Evolutionary conservation across 2,329 filamentous ascomycete genomes (phyloP), one percentile per base, ranked within the genome.

Genomic region (Trichoderma harzianum): DNA sequence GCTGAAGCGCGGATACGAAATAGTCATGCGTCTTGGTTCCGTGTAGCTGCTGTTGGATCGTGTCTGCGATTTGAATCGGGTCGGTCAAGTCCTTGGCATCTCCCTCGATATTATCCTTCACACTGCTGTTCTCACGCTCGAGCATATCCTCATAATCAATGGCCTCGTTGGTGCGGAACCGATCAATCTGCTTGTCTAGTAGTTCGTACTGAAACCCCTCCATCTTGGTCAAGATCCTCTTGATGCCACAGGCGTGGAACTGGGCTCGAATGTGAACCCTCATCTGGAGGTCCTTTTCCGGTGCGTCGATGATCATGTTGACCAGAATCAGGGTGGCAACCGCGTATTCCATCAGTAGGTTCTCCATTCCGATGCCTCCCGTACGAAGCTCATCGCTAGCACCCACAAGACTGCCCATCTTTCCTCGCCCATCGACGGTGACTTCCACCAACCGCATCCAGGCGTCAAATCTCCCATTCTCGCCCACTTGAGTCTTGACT

Each of bases 361-460:
- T 98, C 87, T 99, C 96, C 91, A 98, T 97, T 80, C 96, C 96
- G 78, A 98, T 97, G 75, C 96, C 96, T 75, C 96, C 96, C 78
- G 93, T 97, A 76, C 96, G 92, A 72, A 97, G 91, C 84, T 99
- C 96, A 78, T 98, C 96, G 78, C 94, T 98, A 36, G 96, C 96
- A 75, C 96, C 96, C 32, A 99, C 96, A 77, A 98, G 86, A 83
- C 95, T 98, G 77, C 96, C 96, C 94, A 99, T 98, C 87, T 98
- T 99, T 77, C 96, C 96, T 78, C 96, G 92, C 51, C 96, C 96
- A 82, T 98, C 96, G 74, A 98, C 91, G 1, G 95, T 98, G 76
- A 98, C 95, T 83, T 98, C 96, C 55, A 98, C 95, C 73, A 98
- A 92, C 72, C 96, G 93, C 93, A 99, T 97, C 96, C 96, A 99